Evolutionary conservation across 805 yeast genomes (phyloP), one percentile per base, ranked within the genome.

Genomic region (Peterozyma xylosa): DNA sequence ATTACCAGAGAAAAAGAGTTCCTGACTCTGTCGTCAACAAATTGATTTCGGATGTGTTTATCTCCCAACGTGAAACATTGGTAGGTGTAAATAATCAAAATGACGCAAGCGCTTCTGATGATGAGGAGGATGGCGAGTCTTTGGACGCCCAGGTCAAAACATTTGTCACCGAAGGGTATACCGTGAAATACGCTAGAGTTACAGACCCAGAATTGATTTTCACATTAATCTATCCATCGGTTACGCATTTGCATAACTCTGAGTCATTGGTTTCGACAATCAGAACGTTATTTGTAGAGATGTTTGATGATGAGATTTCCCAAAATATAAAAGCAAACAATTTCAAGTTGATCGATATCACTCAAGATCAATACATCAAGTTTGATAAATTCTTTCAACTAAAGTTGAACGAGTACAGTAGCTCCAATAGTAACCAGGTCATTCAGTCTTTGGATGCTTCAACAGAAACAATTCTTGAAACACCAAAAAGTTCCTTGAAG

Each of bases 21-120:
- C 59, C 77, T 1, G 63, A 60, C 13, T 38, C 62, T 2, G 62
- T 73, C 1, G 57, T 74, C 42, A 77, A 76, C 51, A 56, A 71
- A 9, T 65, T 80, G 35, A 67, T 80, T 38, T 60, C 71, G n/a
- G 69, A 68, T 34, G 68, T 68, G 18, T 65, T 78, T 50, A 70
- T 80, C 45, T 60, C 69, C 5, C 70, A 67, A 44, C 53, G 63
- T 37, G 54, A 48, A 14, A 47, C 50, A 16, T 48, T 56, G 34
- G 50, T 51, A 30, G 49, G 54, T 13, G 45, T 53, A 11, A 45
- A 48, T 16, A 61, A 64, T 14, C 42, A 38, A 38, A 36, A 57
- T 34, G 58, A 48, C 30, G 52, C 53, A 40, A 55, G 47, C 36
- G 53, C 45, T 16, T 50, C 53, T 30, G 55, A 59, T 13, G 53